Base-by-base conservation (phyloP, 129 eudicot species). In the Tagetes erecta region DNA sequence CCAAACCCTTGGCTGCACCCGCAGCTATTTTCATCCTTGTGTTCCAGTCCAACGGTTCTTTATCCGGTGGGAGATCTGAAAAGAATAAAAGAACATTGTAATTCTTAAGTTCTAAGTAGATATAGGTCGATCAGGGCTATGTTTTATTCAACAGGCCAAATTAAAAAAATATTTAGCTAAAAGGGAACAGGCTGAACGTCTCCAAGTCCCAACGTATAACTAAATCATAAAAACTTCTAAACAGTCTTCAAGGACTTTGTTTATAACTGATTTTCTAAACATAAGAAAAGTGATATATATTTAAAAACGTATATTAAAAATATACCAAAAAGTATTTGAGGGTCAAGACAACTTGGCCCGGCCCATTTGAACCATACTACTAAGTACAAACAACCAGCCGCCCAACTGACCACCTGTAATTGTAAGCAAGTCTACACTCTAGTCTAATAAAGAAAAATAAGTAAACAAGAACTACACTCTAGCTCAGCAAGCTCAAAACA, bases 1-100 rank as follows among this genome's bases (percentile, higher is more conserved):
- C 98, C 69, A 92, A 74, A 41, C 98, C 98, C 75, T 92, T 92
- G 30, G 98, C 98, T 75, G 98, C 98, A 84, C 98, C 98, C 6
- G 98, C 98, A 0, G 98, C 98, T 30, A 92, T 89, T 81, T 89
- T 92, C 98, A 92, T 92, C 64, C 98, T 79, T 10, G 96, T 92
- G 77, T 89, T 92, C 98, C 98, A 92, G 82, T 92, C 98, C 65
- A 89, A 70, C 34, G 98, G 96, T 79, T 89, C 92, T 80, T 89
- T 89, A 67, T 91, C 87, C 3, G 90, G 92, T 52, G 87, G 90
- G 78, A 86, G 72, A 81, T 92, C 98, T 92, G 91, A 4, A 74
- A 30, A 45, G 1, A 59, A 6, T 41, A 47, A 51, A 46, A 46
- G 37, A 60, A 57, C 64, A 55, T n/a, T 44, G 56, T 50, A 44